phyloP scores from a whole-genome alignment of 495 filamentous ascomycete species.

The Bryoglossum gracile region DNA sequence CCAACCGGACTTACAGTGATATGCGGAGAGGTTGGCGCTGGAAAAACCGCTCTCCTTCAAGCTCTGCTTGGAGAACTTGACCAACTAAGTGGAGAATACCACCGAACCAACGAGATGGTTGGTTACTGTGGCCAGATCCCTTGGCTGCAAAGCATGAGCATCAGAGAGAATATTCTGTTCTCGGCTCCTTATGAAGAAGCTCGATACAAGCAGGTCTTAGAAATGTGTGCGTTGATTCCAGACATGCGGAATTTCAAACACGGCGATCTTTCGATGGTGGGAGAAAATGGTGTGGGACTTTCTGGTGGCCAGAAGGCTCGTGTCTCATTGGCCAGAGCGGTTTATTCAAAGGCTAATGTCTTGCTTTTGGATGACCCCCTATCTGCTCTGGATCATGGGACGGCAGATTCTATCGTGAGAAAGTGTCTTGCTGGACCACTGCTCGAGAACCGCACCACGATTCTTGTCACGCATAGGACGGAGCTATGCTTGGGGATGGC shows the following conservation, averaged over 20 bases:
- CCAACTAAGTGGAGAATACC: slow-evolving; percentile 47
- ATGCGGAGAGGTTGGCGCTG: slow-evolving; percentile 65
- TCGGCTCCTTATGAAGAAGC: slow-evolving; percentile 58
- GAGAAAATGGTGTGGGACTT: slow-evolving; percentile 55
- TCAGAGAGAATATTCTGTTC: slow-evolving; percentile 48
- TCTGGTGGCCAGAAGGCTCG: slow-evolving; percentile 64
- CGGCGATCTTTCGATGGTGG: slow-evolving; percentile 52
- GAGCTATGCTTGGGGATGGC: slow-evolving; percentile 60
- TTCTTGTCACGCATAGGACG: slow-evolving; percentile 75
- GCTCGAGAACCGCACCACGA: slow-evolving; percentile 50
- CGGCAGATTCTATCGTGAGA: slow-evolving; percentile 61
- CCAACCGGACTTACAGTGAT: slow-evolving; percentile 52
- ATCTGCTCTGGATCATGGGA: slow-evolving; percentile 51
- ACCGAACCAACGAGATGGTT: slow-evolving; percentile 57
- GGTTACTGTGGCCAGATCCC: slow-evolving; percentile 79
- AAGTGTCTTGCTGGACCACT: slow-evolving; percentile 62
- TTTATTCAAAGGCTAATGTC: slow-evolving; percentile 26
- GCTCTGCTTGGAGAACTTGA: slow-evolving; percentile 76
- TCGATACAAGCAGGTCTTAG: slow-evolving; percentile 51
- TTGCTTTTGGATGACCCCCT: slow-evolving; percentile 36
- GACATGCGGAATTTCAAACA: slow-evolving; percentile 50
- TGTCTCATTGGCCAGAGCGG: slow-evolving; percentile 29
- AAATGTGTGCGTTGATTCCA: slow-evolving; percentile 48
- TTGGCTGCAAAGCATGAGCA: slow-evolving; percentile 91
- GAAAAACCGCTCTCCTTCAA: slow-evolving; percentile 75